Evolutionary conservation across 305 asterid genomes (phyloP).

Genomic region (Salvia sclarea): DNA sequence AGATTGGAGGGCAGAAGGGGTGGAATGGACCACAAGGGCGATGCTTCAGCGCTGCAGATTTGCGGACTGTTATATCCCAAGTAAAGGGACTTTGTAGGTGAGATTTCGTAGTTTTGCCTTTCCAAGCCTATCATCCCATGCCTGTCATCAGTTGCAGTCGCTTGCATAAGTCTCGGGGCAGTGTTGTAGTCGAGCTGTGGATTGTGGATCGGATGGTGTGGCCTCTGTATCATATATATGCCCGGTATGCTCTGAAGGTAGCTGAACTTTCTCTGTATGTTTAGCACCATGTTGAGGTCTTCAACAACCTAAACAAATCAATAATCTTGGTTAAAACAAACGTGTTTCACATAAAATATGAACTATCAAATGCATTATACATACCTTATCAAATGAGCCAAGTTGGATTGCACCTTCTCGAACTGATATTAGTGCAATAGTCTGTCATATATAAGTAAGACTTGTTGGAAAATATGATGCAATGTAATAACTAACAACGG

Average conservation of each 20-base stretch:
- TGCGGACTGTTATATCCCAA: conserved; percentile 59
- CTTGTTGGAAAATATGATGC: conserved; percentile 28
- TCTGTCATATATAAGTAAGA: conserved; percentile 48
- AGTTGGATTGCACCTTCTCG: conserved; percentile 81
- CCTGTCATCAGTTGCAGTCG: conserved; percentile 36
- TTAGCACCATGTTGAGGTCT: conserved; percentile 61
- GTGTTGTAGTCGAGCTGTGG: conserved; percentile 37
- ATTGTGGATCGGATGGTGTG: conserved; percentile 43
- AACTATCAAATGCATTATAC: background rate
- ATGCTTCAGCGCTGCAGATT: conserved; percentile 36
- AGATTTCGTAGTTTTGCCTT: conserved; percentile 42
- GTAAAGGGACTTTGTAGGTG: conserved; percentile 48
- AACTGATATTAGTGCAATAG: conserved; percentile 71
- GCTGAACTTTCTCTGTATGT: conserved; percentile 70
- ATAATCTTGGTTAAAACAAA: background rate
- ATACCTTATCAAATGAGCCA: conserved; percentile 76
- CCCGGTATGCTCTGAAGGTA: conserved; percentile 76
- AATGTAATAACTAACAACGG: no score
- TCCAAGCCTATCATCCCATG: conserved; percentile 44
- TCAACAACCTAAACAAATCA: conserved; percentile 52
- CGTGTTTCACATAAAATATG: background rate
- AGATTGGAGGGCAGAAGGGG: conserved; percentile 49
- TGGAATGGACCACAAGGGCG: conserved; percentile 60
- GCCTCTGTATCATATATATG: conserved; percentile 57
- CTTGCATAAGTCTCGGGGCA: conserved; percentile 28